Evolutionary conservation across 768 basidiomycete genomes (phyloP).

Genomic region (Podaxis pistillaris): DNA sequence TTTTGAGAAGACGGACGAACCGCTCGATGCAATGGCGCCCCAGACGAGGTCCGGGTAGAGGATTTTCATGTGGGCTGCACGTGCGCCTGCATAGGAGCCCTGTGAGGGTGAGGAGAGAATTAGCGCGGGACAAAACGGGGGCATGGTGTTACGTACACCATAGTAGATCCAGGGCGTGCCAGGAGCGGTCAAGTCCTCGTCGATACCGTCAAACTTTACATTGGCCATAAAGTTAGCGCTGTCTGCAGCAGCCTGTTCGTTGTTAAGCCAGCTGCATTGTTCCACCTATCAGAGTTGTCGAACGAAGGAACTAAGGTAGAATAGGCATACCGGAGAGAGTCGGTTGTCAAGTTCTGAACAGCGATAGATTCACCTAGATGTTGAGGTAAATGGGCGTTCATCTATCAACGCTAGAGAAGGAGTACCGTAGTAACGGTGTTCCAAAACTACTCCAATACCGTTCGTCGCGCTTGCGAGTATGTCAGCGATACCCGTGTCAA

Average conservation of each 20-base stretch:
- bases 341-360: conserved; percentile 20
- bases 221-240: conserved; percentile 89
- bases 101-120: conserved; percentile 23
- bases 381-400: neutral
- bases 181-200: conserved; percentile 69
- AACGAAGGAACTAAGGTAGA: neutral
- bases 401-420: neutral
- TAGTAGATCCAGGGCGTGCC: conserved; percentile 90
- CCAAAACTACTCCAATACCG: conserved; percentile 89
- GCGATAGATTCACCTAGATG: conserved; percentile 17
- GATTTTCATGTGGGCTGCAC: conserved; percentile 87
- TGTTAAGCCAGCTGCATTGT: conserved; percentile 75
- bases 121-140: neutral
- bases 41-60: conserved; percentile 87
- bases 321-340: conserved; percentile 17
- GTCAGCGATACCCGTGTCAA: conserved; percentile 82
- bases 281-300: neutral
- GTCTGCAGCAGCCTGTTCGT: conserved; percentile 86
- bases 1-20: conserved; percentile 32
- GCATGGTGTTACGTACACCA: conserved; percentile 53
- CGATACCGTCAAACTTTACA: conserved; percentile 70
- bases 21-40: conserved; percentile 88
- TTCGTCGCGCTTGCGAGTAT: conserved; percentile 81
- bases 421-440: conserved; percentile 87
- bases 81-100: conserved; percentile 92